Base-by-base conservation (phyloP, 768 basidiomycete genomes). In the Amanita rimosa region DNA sequence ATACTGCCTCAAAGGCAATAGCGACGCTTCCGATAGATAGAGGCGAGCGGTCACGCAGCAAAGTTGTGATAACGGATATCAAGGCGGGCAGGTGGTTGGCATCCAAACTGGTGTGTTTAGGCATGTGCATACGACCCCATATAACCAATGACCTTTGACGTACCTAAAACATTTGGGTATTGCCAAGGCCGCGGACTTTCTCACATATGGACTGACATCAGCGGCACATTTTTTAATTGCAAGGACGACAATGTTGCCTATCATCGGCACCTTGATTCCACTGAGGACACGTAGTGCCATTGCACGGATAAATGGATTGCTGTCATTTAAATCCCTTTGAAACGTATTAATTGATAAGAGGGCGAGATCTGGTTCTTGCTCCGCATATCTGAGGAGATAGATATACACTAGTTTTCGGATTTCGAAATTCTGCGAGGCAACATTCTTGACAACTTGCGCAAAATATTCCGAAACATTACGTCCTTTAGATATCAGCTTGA, bases 371-470 rank as follows among this genome's bases (percentile, higher is more conserved):
- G 96, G 94, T 58, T 96, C 93, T 29, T 83, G 79, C 36, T 88
- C 83, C 44, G 96, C 92, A 65, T 96, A 94, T 52, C 91, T 84
- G 39, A 98, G 71, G 54, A 99, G 83, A 68, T 95, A 99, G 54
- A 98, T 95, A 65, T 98, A 98, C 34, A 98, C 92, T 46, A 99
- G 81, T 67, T 98, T 97, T 51, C 95, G 82, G 58, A 95, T 85
- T 64, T 96, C 92, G 43, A 98, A 79, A 60, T 90, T 89, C 48
- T 81, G 79, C 2, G 92, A 88, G 1, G 91, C 91, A 35, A 98
- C 95, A 57, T 94, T 94, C 71, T 94, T 97, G 58, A 97, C 93
- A 22, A 99, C 96, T 60, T 88, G 87, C 4, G 96, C 88, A 59
- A 98, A 98, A 75, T 92, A 94, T 52, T 84, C 79, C 21, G 93